These are phyloP conservation scores for Ambrosia hybrid DNA, from an alignment of 140 eudicot species.

Conservation along the genomic window DNA sequence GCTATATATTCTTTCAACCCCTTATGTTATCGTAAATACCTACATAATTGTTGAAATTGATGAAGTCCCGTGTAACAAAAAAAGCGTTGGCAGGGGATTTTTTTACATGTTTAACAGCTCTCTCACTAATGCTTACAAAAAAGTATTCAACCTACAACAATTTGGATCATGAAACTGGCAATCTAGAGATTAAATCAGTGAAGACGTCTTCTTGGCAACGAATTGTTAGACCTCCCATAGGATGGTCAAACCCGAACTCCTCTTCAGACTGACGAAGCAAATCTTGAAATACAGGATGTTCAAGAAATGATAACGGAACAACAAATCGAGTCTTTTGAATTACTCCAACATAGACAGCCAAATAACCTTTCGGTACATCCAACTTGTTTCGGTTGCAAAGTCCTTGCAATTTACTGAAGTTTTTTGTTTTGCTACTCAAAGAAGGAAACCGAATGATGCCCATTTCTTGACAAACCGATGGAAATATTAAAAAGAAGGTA, in stretches of 20 bases:
- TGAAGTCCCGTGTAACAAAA: conserved; percentile 3
- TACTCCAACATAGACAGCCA: conserved; percentile 43
- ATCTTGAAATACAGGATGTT: conserved; percentile 42
- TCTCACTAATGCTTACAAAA: conserved; percentile 20
- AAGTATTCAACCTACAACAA: not conserved
- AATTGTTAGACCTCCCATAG: conserved; percentile 51
- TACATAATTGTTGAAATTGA: conserved; percentile 15
- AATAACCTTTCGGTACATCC: conserved; percentile 47
- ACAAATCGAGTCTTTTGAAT: conserved; percentile 40
- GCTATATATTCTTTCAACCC: conserved; percentile 20
- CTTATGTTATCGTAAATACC: conserved; percentile 16
- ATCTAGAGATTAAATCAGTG: conserved; percentile 32
- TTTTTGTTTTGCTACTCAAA: conserved; percentile 19
- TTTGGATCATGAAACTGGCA: conserved; percentile 27
- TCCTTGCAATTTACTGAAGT: conserved; percentile 29
- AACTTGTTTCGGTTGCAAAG: conserved; percentile 29
- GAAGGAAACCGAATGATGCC: conserved; percentile 29
- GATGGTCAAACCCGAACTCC: conserved; percentile 39
- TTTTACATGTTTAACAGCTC: conserved; percentile 23
- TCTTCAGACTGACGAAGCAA: conserved; percentile 38
- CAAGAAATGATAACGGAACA: conserved; percentile 41
- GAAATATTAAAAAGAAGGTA: too few relatives aligned
- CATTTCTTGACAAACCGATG: conserved; percentile 5
- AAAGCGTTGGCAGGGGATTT: conserved; percentile 29
- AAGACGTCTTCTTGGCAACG: conserved; percentile 46